Percentiles rank a stretch among this genome's conserved stretches.
Evolutionary conservation across 2,329 filamentous ascomycete species (phyloP).

Genomic region (Allantophomopsis lycopodina): DNA sequence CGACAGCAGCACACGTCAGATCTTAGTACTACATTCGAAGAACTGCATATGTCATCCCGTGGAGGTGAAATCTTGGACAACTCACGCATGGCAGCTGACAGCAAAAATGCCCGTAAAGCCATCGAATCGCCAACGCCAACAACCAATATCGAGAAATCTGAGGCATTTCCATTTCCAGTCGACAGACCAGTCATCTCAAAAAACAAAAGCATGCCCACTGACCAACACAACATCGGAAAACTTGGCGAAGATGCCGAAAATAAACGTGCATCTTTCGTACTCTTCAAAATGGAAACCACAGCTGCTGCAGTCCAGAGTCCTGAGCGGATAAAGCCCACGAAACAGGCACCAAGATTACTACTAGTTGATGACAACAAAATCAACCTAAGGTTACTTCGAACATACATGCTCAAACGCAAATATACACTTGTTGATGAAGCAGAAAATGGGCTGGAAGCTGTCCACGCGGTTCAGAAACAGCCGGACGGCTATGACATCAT

Average conservation of each 20-base stretch:
- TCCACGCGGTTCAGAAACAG: slow-evolving; percentile 24
- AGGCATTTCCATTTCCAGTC: slow-evolving; percentile 16
- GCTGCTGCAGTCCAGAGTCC: neutral
- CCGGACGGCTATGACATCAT: slow-evolving; percentile 26
- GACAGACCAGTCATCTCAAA: slow-evolving; percentile 1
- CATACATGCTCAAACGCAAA: slow-evolving; percentile 22
- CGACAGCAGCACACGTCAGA: slow-evolving; percentile 7
- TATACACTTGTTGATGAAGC: slow-evolving; percentile 27
- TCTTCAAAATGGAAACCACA: neutral
- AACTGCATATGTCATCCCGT: slow-evolving; percentile 10
- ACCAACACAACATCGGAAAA: neutral
- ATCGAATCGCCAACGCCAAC: slow-evolving; percentile 17
- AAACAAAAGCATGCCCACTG: slow-evolving; percentile 1
- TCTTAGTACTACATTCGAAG: slow-evolving; percentile 14
- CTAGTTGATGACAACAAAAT: slow-evolving; percentile 28
- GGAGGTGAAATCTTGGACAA: slow-evolving; percentile 16
- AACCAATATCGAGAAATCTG: slow-evolving; percentile 9
- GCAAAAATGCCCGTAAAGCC: slow-evolving; percentile 16
- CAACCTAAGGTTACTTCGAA: slow-evolving; percentile 23
- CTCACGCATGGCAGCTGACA: slow-evolving; percentile 16
- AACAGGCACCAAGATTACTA: slow-evolving; percentile 13
- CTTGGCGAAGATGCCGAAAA: neutral
- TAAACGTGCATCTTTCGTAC: neutral
- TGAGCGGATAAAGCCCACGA: neutral
- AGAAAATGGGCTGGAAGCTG: slow-evolving; percentile 31